Evolutionary conservation across 768 basidiomycete species (phyloP).

Genomic region (Strobilomyces echinocephalus): DNA sequence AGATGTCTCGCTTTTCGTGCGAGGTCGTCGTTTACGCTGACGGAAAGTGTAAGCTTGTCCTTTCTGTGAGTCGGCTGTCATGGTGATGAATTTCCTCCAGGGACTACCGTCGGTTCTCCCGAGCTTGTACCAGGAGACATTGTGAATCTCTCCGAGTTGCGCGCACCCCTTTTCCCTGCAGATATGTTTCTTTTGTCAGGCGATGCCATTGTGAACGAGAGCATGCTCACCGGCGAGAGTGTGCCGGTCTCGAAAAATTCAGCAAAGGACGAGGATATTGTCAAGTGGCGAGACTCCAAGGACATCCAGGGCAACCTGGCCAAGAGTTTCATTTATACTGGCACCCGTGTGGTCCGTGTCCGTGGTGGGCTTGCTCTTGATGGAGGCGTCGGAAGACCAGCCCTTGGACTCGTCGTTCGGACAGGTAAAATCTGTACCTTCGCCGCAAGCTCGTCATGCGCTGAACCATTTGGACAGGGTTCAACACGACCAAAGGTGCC

Average conservation of each 20-base stretch:
- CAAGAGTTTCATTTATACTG: conserved; percentile 84
- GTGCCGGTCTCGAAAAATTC: conserved; percentile 93
- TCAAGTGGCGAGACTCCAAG: conserved; percentile 62
- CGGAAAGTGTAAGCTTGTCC: conserved; percentile 56
- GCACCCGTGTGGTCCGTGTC: conserved; percentile 86
- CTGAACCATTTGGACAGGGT: conserved; percentile 47
- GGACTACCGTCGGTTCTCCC: conserved; percentile 67
- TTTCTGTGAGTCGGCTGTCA: neutral
- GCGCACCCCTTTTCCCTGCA: conserved; percentile 73
- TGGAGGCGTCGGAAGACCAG: conserved; percentile 50
- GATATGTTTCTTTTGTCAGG: conserved; percentile 92
- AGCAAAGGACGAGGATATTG: conserved; percentile 72
- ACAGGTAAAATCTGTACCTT: conserved; percentile 54
- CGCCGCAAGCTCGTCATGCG: neutral
- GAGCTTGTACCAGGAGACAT: conserved; percentile 90
- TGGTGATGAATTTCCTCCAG: conserved; percentile 35
- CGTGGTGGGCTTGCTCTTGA: conserved; percentile 57
- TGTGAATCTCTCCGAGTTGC: conserved; percentile 77
- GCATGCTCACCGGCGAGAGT: conserved; percentile 98
- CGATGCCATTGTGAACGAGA: conserved; percentile 97
- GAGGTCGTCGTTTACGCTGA: conserved; percentile 65
- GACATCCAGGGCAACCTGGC: conserved; percentile 57
- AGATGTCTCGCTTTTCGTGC: conserved; percentile 92
- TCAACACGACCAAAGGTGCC: conserved; percentile 97
- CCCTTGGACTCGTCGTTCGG: conserved; percentile 77